Evolutionary conservation across 202 grass and related monocot species (phyloP).

Genomic region (Digitaria exilis): DNA sequence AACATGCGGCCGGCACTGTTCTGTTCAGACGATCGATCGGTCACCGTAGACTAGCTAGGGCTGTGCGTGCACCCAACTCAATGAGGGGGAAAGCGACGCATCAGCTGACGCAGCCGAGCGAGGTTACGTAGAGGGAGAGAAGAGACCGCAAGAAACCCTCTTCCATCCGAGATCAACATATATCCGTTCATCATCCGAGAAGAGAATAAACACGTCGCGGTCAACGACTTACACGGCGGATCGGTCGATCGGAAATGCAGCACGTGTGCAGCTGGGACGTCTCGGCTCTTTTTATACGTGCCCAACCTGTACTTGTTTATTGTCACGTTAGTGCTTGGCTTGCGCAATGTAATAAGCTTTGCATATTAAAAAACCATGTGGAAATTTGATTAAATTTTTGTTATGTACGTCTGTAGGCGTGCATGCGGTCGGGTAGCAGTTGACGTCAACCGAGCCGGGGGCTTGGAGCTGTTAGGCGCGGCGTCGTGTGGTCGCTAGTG

Average conservation of each 20-base stretch:
- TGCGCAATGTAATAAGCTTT: slow-evolving; percentile 12
- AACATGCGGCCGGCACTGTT: background rate
- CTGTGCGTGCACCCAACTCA: background rate
- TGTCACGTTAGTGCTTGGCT: background rate
- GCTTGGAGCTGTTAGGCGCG: slow-evolving; percentile 32
- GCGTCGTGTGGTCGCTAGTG: slow-evolving; percentile 13
- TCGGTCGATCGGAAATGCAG: background rate
- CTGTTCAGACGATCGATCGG: slow-evolving; percentile 9
- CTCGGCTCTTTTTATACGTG: background rate
- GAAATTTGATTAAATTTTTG: too few species aligned
- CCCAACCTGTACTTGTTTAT: background rate
- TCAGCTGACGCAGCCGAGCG: background rate
- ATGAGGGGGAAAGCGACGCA: background rate
- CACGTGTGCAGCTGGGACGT: slow-evolving; percentile 27
- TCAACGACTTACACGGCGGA: slow-evolving; percentile 17
- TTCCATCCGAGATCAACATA: background rate
- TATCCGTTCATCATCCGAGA: background rate
- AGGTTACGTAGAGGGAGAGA: slow-evolving; percentile 1
- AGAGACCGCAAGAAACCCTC: slow-evolving; percentile 40
- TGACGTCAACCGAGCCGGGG: slow-evolving; percentile 37
- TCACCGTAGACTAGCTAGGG: background rate
- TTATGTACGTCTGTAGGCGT: too few species aligned
- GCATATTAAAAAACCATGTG: too few species aligned
- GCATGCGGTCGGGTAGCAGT: slow-evolving; percentile 10
- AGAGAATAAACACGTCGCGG: slow-evolving; percentile 22